Conservation (phyloP, 2,329 filamentous ascomycete species). For the Thielaviopsis populi region DNA sequence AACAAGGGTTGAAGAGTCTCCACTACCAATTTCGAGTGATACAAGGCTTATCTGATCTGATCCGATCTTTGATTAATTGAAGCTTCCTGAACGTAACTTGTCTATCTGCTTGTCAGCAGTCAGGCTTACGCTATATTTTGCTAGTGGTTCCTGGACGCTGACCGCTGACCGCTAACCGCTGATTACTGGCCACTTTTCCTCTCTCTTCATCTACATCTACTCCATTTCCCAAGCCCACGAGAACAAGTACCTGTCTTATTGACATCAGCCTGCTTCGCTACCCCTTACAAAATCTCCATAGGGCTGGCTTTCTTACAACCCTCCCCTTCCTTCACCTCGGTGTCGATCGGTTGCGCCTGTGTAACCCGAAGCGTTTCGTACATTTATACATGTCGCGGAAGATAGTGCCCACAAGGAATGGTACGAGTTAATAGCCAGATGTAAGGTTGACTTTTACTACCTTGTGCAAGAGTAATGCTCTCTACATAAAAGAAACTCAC, state of each 20-base stretch:
- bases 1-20: background rate
- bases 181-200: background rate
- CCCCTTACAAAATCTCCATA: background rate
- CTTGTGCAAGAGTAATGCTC: no score
- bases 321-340: no score
- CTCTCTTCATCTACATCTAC: background rate
- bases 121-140: background rate
- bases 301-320: background rate
- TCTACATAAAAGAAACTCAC: no score
- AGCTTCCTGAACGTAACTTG: background rate
- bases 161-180: background rate
- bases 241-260: background rate
- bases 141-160: conserved; percentile 3
- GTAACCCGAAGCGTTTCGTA: no score
- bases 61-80: background rate
- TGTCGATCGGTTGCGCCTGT: no score
- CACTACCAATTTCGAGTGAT: background rate
- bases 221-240: background rate
- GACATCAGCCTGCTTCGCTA: background rate
- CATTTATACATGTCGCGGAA: no score
- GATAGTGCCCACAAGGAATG: no score
- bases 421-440: no score
- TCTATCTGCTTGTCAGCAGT: background rate
- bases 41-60: background rate
- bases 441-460: no score